Evolutionary conservation across 1,284 basidiomycete genomes (phyloP), one percentile per base, ranked within the genome.

Genomic region (Cryptococcus wingfieldii): DNA sequence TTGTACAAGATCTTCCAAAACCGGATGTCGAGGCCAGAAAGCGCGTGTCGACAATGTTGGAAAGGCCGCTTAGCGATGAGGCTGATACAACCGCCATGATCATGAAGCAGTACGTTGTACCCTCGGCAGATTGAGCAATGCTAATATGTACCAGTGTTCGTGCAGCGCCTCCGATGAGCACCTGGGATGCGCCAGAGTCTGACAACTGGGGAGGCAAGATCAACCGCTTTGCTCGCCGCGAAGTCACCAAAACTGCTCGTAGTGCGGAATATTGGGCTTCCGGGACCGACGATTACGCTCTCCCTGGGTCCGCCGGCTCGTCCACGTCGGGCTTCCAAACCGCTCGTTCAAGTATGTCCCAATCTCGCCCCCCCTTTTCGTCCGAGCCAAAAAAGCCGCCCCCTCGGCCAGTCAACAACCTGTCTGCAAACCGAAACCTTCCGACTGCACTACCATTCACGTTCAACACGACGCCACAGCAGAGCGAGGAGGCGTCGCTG

Each of bases 211-310:
- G 19, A 25, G 19, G 19, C 18, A 55, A 61, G 28, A 62, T 58
- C 39, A 74, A 74, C 51, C 64, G 70, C 27, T 71, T 74, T 53
- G 67, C 68, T 8, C 62, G 69, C 7, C 53, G 67, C 3, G 70
- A 74, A 47, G 65, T 66, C 4, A 71, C 70, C 25, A 68, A 67
- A 61, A 67, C 71, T 18, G 61, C 70, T 23, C 64, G 74, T 23
- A 73, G 68, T 4, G 65, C 69, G 25, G 71, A 75, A 46, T 76
- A 77, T 60, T 77, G 74, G 74, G 63, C 67, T 3, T 72, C 69
- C 0, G 72, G 72, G 2, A 37, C 51, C 19, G 76, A 76, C 59
- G 75, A 76, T 46, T 76, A 76, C 54, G 72, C 65, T 4, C 56
- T 76, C 14, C 71, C 71, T 4, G 64, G 58, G n/a, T 34, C 49